Evolutionary conservation across 2,329 filamentous ascomycete species (phyloP).

Genomic region (Paecilomyces niveus): DNA sequence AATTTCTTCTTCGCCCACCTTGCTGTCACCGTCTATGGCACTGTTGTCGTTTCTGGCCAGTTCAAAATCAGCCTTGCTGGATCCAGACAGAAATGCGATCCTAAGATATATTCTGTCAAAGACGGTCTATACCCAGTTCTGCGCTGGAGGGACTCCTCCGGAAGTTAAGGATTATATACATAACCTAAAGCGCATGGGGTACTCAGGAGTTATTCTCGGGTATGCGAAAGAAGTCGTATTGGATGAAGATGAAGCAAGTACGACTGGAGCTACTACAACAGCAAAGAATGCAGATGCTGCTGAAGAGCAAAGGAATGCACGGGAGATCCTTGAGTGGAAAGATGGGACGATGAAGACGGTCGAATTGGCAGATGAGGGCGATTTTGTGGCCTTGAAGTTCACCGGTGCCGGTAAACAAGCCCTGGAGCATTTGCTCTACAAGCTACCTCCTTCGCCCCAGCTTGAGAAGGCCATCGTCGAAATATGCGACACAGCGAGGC

Average conservation of each 20-base stretch:
- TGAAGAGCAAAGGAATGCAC: background rate
- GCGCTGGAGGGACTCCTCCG: slow-evolving; percentile 65
- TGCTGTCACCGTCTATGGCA: slow-evolving; percentile 63
- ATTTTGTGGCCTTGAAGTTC: slow-evolving; percentile 66
- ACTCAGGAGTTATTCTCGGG: slow-evolving; percentile 73
- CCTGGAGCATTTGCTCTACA: slow-evolving; percentile 58
- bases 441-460: slow-evolving; percentile 54
- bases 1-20: slow-evolving; percentile 16
- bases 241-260: slow-evolving; percentile 37
- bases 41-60: slow-evolving; percentile 64
- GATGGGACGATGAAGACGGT: slow-evolving; percentile 69
- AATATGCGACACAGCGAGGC: slow-evolving; percentile 65
- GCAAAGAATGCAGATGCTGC: slow-evolving; percentile 4
- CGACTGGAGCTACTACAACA: background rate
- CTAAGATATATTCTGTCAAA: slow-evolving; percentile 65
- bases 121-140: slow-evolving; percentile 89
- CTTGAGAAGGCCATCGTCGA: slow-evolving; percentile 64
- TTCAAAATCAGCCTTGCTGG: slow-evolving; percentile 58
- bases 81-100: slow-evolving; percentile 67
- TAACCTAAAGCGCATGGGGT: slow-evolving; percentile 66
- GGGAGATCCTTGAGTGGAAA: slow-evolving; percentile 52
- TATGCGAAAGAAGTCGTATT: slow-evolving; percentile 78
- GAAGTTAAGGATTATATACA: slow-evolving; percentile 63
- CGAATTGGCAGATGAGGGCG: slow-evolving; percentile 35
- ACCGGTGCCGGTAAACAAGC: slow-evolving; percentile 76